Conservation (phyloP, 176 grass and related monocot species). For the Triticum dicoccoides region DNA sequence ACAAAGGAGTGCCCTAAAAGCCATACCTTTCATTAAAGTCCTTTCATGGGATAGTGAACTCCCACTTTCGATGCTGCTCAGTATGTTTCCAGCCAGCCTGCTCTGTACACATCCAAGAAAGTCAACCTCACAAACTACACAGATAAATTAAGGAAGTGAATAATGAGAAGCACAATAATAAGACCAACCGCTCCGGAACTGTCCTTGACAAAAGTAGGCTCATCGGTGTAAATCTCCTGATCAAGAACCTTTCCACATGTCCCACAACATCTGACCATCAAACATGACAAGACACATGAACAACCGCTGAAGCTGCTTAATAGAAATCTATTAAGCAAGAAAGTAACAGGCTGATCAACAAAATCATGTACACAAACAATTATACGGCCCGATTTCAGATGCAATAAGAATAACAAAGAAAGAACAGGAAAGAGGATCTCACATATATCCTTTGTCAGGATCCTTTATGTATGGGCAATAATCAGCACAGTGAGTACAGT, state of each 20-base stretch:
- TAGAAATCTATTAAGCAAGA: not conserved
- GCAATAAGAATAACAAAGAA: constrained; percentile 4
- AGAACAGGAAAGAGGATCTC: constrained; percentile 13
- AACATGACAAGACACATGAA: constrained; percentile 10
- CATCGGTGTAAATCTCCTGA: constrained; percentile 59
- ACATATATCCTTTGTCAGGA: constrained; percentile 81
- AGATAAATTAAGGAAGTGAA: not conserved
- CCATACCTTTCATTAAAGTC: constrained; percentile 70
- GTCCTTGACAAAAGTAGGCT: constrained; percentile 62
- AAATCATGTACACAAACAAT: not conserved
- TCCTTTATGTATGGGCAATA: constrained; percentile 48
- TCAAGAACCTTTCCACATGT: constrained; percentile 83
- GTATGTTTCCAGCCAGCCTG: constrained; percentile 53
- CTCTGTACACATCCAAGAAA: constrained; percentile 41
- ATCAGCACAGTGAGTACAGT: constrained; percentile 67
- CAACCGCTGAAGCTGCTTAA: not conserved
- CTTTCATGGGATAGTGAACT: constrained; percentile 83
- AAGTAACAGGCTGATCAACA: constrained; percentile 2
- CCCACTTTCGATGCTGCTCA: constrained; percentile 62
- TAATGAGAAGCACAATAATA: constrained; percentile 15
- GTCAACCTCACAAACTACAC: not conserved
- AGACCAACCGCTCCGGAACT: constrained; percentile 48
- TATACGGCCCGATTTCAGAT: not conserved
- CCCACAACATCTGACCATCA: constrained; percentile 63
- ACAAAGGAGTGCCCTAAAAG: not conserved